A percentile compares a stretch with the other conserved stretches of the same genome.
Conservation (phyloP, 106 monocot species). For the Acorus gramineus region DNA sequence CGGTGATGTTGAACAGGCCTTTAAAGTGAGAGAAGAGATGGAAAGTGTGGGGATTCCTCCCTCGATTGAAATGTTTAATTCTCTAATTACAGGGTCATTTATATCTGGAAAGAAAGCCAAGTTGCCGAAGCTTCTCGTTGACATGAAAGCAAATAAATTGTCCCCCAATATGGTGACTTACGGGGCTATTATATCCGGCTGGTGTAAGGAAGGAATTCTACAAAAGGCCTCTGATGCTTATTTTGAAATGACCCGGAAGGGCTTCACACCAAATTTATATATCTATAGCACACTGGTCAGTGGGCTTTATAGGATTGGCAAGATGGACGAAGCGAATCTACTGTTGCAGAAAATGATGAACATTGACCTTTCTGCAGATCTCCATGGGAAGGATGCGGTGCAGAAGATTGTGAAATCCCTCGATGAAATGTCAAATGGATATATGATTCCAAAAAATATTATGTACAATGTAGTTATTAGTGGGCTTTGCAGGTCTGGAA, state of each 20-base stretch:
- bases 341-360: constrained; percentile 58
- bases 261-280: constrained; percentile 53
- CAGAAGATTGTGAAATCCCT: constrained; percentile 20
- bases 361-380: constrained; percentile 20
- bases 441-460: constrained; percentile 40
- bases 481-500: constrained; percentile 61
- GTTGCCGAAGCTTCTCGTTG: constrained; percentile 42
- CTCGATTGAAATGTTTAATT: constrained; percentile 78
- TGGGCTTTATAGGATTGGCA: constrained; percentile 52
- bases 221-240: constrained; percentile 51
- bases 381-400: not conserved
- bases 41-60: constrained; percentile 44
- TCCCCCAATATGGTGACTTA: constrained; percentile 59
- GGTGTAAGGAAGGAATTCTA: constrained; percentile 67
- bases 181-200: constrained; percentile 75
- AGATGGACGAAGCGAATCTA: constrained; percentile 68
- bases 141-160: constrained; percentile 40
- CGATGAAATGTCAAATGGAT: constrained; percentile 12
- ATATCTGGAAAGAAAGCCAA: constrained; percentile 16
- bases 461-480: constrained; percentile 68
- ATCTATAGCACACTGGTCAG: constrained; percentile 65
- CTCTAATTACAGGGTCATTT: constrained; percentile 60
- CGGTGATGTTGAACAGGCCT: constrained; percentile 55
- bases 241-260: constrained; percentile 47
- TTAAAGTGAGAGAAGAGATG: constrained; percentile 48